These are phyloP conservation scores for Silene coronaria DNA, from an alignment of 179 eudicot genomes.

Conservation along the genomic window DNA sequence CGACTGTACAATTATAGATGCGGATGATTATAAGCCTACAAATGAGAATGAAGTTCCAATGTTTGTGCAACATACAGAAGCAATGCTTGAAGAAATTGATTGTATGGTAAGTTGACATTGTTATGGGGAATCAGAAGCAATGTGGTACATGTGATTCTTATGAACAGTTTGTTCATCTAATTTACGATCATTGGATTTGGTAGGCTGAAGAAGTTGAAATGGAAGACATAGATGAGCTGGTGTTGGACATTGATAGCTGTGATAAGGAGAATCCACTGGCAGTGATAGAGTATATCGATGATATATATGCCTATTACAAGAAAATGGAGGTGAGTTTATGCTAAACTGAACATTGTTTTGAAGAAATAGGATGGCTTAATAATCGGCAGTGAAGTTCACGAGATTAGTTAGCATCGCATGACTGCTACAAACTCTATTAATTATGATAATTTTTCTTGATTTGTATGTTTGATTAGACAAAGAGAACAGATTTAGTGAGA, in stretches of 20 bases:
- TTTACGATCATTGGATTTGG: conserved; percentile 1
- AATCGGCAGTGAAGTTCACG: too few relatives aligned
- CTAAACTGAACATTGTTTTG: too few relatives aligned
- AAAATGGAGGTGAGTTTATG: conserved; percentile 56
- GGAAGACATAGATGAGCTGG: conserved; percentile 80
- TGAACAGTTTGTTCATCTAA: background rate
- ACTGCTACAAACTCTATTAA: too few relatives aligned
- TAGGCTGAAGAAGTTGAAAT: conserved; percentile 66
- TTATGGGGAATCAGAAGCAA: background rate
- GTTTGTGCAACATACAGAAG: conserved; percentile 87
- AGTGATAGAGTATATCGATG: conserved; percentile 63
- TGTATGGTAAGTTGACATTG: conserved; percentile 47
- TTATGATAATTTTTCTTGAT: too few relatives aligned
- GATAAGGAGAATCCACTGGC: conserved; percentile 69
- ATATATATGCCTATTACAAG: conserved; percentile 63
- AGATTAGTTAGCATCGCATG: too few relatives aligned
- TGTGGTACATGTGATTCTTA: background rate
- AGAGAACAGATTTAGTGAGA: background rate
- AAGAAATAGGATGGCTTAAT: background rate
- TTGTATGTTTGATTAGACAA: too few relatives aligned
- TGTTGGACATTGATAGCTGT: conserved; percentile 62
- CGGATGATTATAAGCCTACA: conserved; percentile 33
- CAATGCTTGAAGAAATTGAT: conserved; percentile 79
- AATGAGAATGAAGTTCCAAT: conserved; percentile 50
- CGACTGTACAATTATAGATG: conserved; percentile 42